These are phyloP conservation scores for Citrus sp. DNA, from an alignment of 345 rosid genomes.

Conservation along the genomic window DNA sequence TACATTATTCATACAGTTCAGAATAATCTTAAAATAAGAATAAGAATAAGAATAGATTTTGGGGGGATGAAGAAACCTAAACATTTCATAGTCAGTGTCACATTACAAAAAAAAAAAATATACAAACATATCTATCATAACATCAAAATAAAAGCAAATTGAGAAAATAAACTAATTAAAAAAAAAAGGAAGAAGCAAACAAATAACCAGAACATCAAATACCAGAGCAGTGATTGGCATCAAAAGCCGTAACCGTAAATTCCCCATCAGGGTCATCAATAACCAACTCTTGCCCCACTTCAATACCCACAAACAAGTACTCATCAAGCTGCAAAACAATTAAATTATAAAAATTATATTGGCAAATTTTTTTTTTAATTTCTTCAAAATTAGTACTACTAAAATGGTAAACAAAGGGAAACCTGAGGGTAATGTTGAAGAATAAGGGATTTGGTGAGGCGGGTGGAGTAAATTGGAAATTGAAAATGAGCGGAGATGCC, in stretches of 20 bases:
- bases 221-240: slow-evolving; percentile 91
- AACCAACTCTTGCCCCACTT: slow-evolving; percentile 52
- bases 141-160: neutral
- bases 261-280: slow-evolving; percentile 60
- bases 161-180: neutral
- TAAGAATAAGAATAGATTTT: no score
- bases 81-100: neutral
- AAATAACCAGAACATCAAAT: neutral
- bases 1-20: no score
- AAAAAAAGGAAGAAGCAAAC: neutral
- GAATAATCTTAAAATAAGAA: no score
- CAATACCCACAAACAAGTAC: slow-evolving; percentile 57
- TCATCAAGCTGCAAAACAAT: slow-evolving; percentile 47
- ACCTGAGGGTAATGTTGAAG: slow-evolving; percentile 61
- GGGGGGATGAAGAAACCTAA: no score
- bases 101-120: no score
- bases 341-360: neutral
- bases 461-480: slow-evolving; percentile 66
- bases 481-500: slow-evolving; percentile 51
- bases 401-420: neutral
- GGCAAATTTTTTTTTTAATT: neutral
- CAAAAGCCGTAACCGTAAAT: slow-evolving; percentile 66
- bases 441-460: slow-evolving; percentile 59
- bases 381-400: neutral
- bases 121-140: neutral